phyloP scores from a whole-genome alignment of 1,284 basidiomycete species.

The Trametes hirsuta region DNA sequence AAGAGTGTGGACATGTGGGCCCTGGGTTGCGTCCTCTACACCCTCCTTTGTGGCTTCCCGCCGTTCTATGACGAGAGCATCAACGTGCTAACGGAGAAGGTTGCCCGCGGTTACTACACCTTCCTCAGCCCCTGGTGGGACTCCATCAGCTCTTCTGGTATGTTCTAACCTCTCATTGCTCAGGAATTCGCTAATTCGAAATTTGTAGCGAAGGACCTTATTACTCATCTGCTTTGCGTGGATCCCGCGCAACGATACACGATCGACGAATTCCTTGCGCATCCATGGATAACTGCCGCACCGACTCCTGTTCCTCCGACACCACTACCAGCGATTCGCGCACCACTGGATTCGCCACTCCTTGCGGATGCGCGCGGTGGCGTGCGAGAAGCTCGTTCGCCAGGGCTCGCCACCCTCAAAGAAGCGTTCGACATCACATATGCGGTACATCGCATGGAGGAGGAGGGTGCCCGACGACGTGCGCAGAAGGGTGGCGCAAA shows the following conservation, averaged over 20 bases:
- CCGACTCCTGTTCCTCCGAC: constrained; percentile 66
- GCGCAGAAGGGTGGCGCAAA: constrained; percentile 83
- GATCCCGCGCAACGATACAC: constrained; percentile 96
- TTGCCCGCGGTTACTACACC: constrained; percentile 96
- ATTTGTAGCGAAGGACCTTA: constrained; percentile 87
- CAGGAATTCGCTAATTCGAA: constrained; percentile 21
- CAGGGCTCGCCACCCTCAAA: constrained; percentile 90
- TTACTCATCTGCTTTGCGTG: constrained; percentile 93
- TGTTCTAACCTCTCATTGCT: constrained; percentile 26
- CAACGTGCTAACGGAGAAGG: constrained; percentile 97
- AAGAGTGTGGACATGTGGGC: constrained; percentile 99
- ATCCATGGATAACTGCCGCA: constrained; percentile 90
- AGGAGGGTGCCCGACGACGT: constrained; percentile 88
- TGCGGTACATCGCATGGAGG: constrained; percentile 99
- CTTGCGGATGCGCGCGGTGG: constrained; percentile 81
- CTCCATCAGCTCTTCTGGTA: constrained; percentile 84
- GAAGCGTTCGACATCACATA: constrained; percentile 99
- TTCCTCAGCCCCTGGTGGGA: constrained; percentile 99
- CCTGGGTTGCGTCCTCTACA: constrained; percentile 97
- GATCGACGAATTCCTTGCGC: constrained; percentile 96
- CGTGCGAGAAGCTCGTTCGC: constrained; percentile 87
- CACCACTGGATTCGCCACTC: constrained; percentile 90
- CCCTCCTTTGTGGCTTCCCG: constrained; percentile 97
- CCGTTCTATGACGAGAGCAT: constrained; percentile 99
- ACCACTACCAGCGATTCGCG: constrained; percentile 43